phyloP scores from a whole-genome alignment of 73 alveolate genomes.

The Paramecium sonneborni region DNA sequence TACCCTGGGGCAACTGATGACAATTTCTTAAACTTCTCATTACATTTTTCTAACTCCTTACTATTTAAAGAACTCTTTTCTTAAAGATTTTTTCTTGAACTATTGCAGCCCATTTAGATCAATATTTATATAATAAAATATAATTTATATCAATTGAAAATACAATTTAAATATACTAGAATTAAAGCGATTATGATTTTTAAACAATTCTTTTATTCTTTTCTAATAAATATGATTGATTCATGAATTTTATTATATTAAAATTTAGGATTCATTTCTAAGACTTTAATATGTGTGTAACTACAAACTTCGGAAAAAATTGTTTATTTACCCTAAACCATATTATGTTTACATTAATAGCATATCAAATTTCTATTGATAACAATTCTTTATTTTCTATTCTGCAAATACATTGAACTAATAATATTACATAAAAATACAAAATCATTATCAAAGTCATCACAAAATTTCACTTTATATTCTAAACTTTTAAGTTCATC shows the following conservation, averaged over 20 bases:
- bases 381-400: neutral
- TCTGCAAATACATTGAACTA: neutral
- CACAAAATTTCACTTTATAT: neutral
- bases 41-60: constrained; percentile 18
- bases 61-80: constrained; percentile 26
- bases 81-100: constrained; percentile 45
- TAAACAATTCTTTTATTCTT: no score
- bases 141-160: neutral
- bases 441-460: neutral
- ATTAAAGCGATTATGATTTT: no score
- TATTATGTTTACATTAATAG: neutral
- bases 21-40: neutral
- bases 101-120: constrained; percentile 27
- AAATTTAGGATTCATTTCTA: no score
- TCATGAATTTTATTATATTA: no score
- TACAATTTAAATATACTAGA: no score
- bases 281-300: no score
- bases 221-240: no score
- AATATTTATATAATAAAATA: neutral
- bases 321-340: neutral
- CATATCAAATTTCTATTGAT: neutral
- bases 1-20: constrained; percentile 24
- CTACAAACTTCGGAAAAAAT: neutral
- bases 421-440: neutral
- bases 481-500: neutral